phyloP scores from a whole-genome alignment of 2,329 filamentous ascomycete species.

The Neofusicoccum sp. region DNA sequence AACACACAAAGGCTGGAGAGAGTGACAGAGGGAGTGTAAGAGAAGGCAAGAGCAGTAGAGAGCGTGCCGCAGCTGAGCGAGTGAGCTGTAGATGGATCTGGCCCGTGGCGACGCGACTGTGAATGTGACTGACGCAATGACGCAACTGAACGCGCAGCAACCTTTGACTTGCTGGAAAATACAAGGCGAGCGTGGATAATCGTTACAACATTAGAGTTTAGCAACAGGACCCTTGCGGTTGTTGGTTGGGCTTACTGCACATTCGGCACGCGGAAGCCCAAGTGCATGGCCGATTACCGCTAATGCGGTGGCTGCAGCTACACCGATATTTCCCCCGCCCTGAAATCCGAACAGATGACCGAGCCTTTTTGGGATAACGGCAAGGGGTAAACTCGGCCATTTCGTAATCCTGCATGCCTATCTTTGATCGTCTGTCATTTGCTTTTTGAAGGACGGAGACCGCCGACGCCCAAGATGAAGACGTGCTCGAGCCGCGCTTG shows the following conservation, averaged over 20 bases:
- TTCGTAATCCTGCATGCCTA: neutral
- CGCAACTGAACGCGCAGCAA: neutral
- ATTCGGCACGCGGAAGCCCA: neutral
- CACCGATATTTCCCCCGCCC: slow-evolving; percentile 14
- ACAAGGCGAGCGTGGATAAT: neutral
- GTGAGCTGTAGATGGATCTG: neutral
- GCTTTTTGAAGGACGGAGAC: neutral
- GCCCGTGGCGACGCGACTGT: slow-evolving; percentile 7
- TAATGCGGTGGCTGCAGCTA: slow-evolving; percentile 4
- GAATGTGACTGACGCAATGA: slow-evolving; percentile 14
- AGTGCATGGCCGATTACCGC: slow-evolving; percentile 8
- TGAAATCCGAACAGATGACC: neutral
- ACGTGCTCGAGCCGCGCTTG: too few relatives aligned
- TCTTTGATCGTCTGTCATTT: neutral
- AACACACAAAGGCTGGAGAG: neutral
- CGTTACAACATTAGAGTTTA: slow-evolving; percentile 5
- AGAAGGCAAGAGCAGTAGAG: neutral
- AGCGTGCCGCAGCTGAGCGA: neutral
- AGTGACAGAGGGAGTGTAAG: neutral
- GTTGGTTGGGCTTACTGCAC: slow-evolving; percentile 11
- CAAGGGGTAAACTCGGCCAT: neutral
- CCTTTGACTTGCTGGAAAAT: neutral
- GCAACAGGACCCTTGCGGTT: neutral
- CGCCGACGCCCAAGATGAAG: too few relatives aligned
- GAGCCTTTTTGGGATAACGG: neutral